Conservation (phyloP, 805 yeast species). For the Brettanomyces bruxellensis region DNA sequence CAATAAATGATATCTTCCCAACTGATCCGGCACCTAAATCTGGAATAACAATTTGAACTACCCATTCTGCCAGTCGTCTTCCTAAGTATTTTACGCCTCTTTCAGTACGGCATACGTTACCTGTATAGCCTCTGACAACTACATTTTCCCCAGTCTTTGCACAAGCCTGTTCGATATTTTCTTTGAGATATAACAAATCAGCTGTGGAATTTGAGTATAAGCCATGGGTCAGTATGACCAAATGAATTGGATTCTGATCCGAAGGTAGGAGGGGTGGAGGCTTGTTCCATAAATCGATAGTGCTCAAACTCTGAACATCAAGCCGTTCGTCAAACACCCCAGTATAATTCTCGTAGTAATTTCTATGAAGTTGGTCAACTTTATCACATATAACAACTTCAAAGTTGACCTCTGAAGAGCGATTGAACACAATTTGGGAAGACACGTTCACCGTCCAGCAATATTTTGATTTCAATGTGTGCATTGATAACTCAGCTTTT, state of each 20-base stretch:
- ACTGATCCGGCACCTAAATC: slow-evolving; percentile 30
- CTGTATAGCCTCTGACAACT: slow-evolving; percentile 74
- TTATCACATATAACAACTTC: slow-evolving; percentile 49
- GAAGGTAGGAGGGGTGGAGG: slow-evolving; percentile 37
- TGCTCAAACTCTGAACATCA: slow-evolving; percentile 44
- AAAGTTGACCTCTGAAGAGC: slow-evolving; percentile 59
- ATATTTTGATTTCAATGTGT: slow-evolving; percentile 48
- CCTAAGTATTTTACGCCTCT: slow-evolving; percentile 83
- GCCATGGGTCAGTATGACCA: slow-evolving; percentile 86
- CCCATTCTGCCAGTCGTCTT: slow-evolving; percentile 64
- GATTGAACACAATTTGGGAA: slow-evolving; percentile 69
- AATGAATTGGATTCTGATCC: slow-evolving; percentile 52
- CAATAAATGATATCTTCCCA: slow-evolving; percentile 70
- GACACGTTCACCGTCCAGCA: slow-evolving; percentile 76
- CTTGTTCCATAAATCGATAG: slow-evolving; percentile 66
- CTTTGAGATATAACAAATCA: slow-evolving; percentile 84
- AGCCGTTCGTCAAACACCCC: slow-evolving; percentile 17
- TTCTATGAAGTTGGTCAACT: slow-evolving; percentile 24
- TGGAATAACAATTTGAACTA: slow-evolving; percentile 41
- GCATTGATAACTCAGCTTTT: slow-evolving; percentile 52
- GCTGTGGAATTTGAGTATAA: slow-evolving; percentile 84
- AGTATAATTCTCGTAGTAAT: slow-evolving; percentile 21
- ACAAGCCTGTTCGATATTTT: slow-evolving; percentile 50
- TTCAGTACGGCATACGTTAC: slow-evolving; percentile 82
- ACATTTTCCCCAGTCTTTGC: slow-evolving; percentile 48